These are phyloP conservation scores for Saccharomycopsis oosterbeekiorum DNA, from an alignment of 805 yeast genomes.

Conservation along the genomic window DNA sequence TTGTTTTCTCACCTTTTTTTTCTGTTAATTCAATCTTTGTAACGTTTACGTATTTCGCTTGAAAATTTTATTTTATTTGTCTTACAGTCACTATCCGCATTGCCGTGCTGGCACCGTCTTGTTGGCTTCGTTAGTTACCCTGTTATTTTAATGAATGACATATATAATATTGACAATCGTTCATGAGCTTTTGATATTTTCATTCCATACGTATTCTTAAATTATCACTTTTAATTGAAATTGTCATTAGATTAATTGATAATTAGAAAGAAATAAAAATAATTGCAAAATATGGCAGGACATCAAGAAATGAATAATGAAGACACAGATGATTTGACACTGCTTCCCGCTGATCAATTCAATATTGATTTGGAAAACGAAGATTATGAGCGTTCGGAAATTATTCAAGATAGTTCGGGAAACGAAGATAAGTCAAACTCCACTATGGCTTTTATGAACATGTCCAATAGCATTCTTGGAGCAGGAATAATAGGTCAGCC, in stretches of 20 bases:
- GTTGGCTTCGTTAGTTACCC: neutral
- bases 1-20: neutral
- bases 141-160: neutral
- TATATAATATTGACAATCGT: neutral
- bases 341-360: neutral
- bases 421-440: constrained; percentile 39
- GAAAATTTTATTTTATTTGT: neutral
- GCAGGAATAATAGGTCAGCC: constrained; percentile 97
- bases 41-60: neutral
- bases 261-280: neutral
- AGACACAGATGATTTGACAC: neutral
- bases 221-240: too few species aligned
- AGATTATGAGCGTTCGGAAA: constrained; percentile 1
- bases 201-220: too few species aligned
- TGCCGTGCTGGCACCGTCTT: neutral
- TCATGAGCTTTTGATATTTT: too few species aligned
- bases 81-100: neutral
- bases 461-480: constrained; percentile 92
- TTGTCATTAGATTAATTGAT: neutral
- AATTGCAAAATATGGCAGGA: neutral
- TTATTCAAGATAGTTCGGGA: neutral
- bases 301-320: neutral
- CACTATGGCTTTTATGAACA: constrained; percentile 90
- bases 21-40: neutral
- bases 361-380: neutral